phyloP scores from a whole-genome alignment of 805 yeast species.

The Nakazawaea populi region DNA sequence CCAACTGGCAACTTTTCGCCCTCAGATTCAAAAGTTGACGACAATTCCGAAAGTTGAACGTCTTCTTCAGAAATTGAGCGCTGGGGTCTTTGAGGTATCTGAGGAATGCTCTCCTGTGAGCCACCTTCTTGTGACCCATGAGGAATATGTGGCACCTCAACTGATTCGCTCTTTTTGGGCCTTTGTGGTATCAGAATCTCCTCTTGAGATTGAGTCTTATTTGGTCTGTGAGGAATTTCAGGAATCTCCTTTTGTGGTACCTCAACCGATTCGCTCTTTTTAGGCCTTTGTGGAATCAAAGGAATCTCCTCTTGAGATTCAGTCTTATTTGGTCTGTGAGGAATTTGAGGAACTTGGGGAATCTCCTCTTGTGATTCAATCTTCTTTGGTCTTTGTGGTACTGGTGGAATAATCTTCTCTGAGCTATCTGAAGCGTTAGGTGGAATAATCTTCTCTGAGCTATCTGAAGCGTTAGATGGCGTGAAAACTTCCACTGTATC shows the following conservation, averaged over 20 bases:
- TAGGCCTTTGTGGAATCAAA: constrained; percentile 12
- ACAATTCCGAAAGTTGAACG: background rate
- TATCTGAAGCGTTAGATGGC: background rate
- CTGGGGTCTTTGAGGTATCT: background rate
- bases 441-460: background rate
- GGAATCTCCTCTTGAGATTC: constrained; percentile 6
- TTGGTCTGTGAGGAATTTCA: constrained; percentile 1
- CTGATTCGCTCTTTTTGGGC: background rate
- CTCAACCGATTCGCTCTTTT: background rate
- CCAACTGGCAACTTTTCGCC: background rate
- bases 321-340: constrained; percentile 11
- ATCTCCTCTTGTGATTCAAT: constrained; percentile 2
- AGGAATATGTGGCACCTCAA: background rate
- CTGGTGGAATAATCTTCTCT: background rate
- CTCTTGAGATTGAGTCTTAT: background rate
- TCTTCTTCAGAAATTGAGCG: background rate
- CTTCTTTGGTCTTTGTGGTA: background rate
- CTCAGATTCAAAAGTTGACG: background rate
- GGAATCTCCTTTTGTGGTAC: background rate
- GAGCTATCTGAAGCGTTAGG: background rate
- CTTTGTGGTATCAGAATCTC: background rate
- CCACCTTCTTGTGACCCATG: background rate
- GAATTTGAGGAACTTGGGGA: constrained; percentile 16
- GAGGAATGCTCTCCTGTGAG: background rate
- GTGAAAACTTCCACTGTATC: no score